Base-by-base conservation (phyloP, 2,329 filamentous ascomycete species). In the Simplicillium aogashimaense region DNA sequence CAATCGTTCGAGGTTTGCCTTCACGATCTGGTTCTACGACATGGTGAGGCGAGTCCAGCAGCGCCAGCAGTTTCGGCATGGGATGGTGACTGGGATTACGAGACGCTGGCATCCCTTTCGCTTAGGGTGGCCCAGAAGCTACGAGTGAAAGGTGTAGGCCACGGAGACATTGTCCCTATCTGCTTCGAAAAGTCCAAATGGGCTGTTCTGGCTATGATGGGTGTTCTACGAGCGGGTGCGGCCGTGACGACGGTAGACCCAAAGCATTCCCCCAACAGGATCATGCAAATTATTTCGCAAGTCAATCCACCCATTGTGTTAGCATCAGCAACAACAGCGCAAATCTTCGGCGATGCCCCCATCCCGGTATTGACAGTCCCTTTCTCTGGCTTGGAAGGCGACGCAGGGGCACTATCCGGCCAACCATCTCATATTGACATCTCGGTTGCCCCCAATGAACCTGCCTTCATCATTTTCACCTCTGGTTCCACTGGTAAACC, bases 151-250 rank as follows among this genome's bases (percentile, higher is more conserved):
- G 53, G 54, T n/a, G 44, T 59, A 11, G 36, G 40, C 12, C 45
- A 42, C 1, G 55, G 50, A 18, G 40, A 38, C 2, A 30, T 53
- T 8, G 49, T 58, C 8, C 53, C 55, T 1, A 44, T 60, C 17
- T 56, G 50, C 31, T 58, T 60, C 35, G 53, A 58, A 25, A 63
- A 62, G 41, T 61, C 58, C 1, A 46, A 46, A 29, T 54, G 47
- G 45, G 45, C 44, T 2, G 35, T 47, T 16, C 44, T 54, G 3
- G 40, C 48, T 1, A 43, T 45, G 28, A 35, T 52, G 7, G 52
- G 43, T 1, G 42, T 53, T 5, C 31, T 51, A 10, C 44, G 46
- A 17, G 49, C 50, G 3, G 48, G 50, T 10, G 45, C 41, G 7
- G 42, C 41, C 7, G 45, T 48, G 13, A 45, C 48, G 10, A 43